These are phyloP conservation scores for Paraconiothyrium brasiliense DNA, from an alignment of 2,329 filamentous ascomycete species.

Conservation along the genomic window DNA sequence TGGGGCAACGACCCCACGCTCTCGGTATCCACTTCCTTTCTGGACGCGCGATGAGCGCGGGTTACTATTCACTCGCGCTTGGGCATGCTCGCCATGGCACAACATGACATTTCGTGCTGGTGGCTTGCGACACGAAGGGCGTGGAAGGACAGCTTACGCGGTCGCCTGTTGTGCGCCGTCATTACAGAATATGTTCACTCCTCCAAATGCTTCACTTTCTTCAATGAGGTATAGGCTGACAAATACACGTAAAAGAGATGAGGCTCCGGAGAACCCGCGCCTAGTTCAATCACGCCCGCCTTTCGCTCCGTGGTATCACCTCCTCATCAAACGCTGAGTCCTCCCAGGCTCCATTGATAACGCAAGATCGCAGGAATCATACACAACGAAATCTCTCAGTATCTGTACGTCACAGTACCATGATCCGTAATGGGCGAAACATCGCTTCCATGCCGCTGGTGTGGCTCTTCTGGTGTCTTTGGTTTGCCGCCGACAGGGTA, in stretches of 20 bases:
- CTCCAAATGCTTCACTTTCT: not conserved
- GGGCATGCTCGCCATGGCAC: not conserved
- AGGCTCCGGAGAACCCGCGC: not conserved
- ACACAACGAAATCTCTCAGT: conserved; percentile 30
- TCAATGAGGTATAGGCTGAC: conserved; percentile 12
- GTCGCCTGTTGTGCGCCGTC: conserved; percentile 12
- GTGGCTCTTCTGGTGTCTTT: conserved; percentile 36
- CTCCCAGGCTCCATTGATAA: not conserved
- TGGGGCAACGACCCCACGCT: conserved; percentile 12
- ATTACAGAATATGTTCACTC: not conserved
- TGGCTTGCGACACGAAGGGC: not conserved
- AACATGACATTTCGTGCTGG: not conserved
- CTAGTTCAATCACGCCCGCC: not conserved
- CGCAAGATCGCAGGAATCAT: not conserved
- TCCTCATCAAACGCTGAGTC: not conserved
- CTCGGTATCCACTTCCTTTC: conserved; percentile 29
- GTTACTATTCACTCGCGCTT: conserved; percentile 10
- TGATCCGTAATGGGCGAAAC: conserved; percentile 50
- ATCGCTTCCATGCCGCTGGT: conserved; percentile 32
- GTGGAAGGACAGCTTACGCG: not conserved
- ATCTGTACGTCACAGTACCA: conserved; percentile 49
- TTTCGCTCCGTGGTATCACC: conserved; percentile 2
- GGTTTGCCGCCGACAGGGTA: conserved; percentile 31
- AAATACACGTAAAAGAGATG: conserved; percentile 1
- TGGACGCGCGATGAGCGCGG: conserved; percentile 24